Evolutionary conservation across 2,329 filamentous ascomycete species (phyloP).

Genomic region (Sporothrix humicola): DNA sequence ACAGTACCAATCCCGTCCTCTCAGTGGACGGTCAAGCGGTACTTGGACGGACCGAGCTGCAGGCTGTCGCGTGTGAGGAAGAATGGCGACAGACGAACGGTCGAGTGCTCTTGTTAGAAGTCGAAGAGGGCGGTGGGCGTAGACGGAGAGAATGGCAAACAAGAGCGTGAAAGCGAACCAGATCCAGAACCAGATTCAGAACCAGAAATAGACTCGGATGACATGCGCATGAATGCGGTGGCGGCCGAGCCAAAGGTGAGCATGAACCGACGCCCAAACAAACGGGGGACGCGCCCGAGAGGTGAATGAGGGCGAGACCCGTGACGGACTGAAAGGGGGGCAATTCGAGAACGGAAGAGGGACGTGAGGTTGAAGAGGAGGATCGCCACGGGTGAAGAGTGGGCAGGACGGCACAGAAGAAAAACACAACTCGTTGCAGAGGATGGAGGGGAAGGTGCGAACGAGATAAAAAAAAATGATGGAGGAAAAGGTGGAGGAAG

Average conservation of each 20-base stretch:
- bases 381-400: constrained; percentile 20
- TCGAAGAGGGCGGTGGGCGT: neutral
- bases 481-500: constrained; percentile 24
- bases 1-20: neutral
- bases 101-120: neutral
- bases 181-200: constrained; percentile 32
- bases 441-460: constrained; percentile 12
- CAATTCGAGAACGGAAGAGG: constrained; percentile 32
- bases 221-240: constrained; percentile 49
- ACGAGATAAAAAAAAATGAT: constrained; percentile 12
- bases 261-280: constrained; percentile 48
- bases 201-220: constrained; percentile 33
- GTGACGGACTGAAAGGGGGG: constrained; percentile 28
- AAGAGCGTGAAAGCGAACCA: constrained; percentile 43
- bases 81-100: neutral
- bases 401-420: constrained; percentile 12
- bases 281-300: constrained; percentile 48
- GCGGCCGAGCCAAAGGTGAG: constrained; percentile 40
- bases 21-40: constrained; percentile 41
- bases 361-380: constrained; percentile 30
- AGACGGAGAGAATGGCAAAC: neutral
- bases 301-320: constrained; percentile 41
- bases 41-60: constrained; percentile 49
- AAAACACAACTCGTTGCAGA: constrained; percentile 7
- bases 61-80: constrained; percentile 40